phyloP scores from a whole-genome alignment of 2,329 filamentous ascomycete species.

The Apiospora arundinis region DNA sequence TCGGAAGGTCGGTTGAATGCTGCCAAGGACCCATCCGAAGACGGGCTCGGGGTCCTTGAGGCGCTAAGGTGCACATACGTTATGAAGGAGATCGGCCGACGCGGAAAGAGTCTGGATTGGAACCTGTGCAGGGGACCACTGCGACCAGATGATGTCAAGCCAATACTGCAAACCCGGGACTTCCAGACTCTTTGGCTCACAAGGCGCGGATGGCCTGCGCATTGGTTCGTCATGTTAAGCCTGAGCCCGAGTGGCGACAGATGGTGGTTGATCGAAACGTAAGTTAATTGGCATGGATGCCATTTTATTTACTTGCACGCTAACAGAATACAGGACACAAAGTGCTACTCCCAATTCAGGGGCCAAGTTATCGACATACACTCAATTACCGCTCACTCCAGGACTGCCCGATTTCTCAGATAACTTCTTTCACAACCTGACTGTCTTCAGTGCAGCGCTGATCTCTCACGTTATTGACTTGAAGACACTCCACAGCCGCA shows the following conservation, averaged over 20 bases:
- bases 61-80: slow-evolving; percentile 66
- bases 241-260: slow-evolving; percentile 75
- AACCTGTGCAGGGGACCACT: slow-evolving; percentile 54
- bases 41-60: slow-evolving; percentile 65
- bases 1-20: slow-evolving; percentile 71
- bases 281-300: slow-evolving; percentile 40
- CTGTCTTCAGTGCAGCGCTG: slow-evolving; percentile 56
- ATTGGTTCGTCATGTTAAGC: slow-evolving; percentile 76
- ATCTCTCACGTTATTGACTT: slow-evolving; percentile 58
- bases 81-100: slow-evolving; percentile 65
- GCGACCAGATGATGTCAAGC: slow-evolving; percentile 61
- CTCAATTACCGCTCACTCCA: slow-evolving; percentile 51
- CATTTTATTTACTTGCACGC: background rate
- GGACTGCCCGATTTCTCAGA: slow-evolving; percentile 53
- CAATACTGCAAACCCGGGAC: slow-evolving; percentile 67
- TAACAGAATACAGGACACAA: slow-evolving; percentile 24
- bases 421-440: slow-evolving; percentile 59
- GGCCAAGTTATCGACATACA: slow-evolving; percentile 39
- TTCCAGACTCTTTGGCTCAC: slow-evolving; percentile 73
- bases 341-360: slow-evolving; percentile 27
- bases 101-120: slow-evolving; percentile 72
- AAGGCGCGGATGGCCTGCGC: slow-evolving; percentile 71
- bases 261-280: slow-evolving; percentile 79
- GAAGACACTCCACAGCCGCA: slow-evolving; percentile 52
- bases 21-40: slow-evolving; percentile 60